Evolutionary conservation across 2,329 filamentous ascomycete genomes (phyloP), one percentile per base, ranked within the genome.

Genomic region (Alternaria panax): DNA sequence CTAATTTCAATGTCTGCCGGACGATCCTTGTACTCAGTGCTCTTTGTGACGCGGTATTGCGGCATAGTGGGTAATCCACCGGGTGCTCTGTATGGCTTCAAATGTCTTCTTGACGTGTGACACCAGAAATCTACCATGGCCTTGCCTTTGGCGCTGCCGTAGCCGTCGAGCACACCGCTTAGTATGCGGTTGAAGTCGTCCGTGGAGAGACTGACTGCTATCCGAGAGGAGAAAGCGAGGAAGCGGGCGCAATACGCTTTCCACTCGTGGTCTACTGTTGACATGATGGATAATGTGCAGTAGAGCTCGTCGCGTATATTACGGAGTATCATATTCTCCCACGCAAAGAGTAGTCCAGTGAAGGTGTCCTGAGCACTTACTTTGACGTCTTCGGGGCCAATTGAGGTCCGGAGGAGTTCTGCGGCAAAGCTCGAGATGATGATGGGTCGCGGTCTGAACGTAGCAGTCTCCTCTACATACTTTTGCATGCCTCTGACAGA

Each of bases 141-240:
- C 57, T 77, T 81, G 58, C 84, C 88, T 32, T 78, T 78, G 9
- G 63, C 55, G 57, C 80, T 83, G 54, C 83, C 84, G 46, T 82
- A 80, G 0, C 77, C 77, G 27, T 83, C 80, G 3, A 85, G 81
- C 8, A 88, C 78, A n/a, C 83, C 85, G 42, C 81, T 78, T 7
- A 90, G 82, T 7, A 87, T 61, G 18, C 70, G 67, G 60, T 87
- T 83, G 78, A 88, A 87, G 6, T 82, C 73, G 3, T 72, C 68
- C 0, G 78, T 66, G 16, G 69, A 68, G 12, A 78, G 64, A 32
- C 53, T 68, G 43, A 77, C 61, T 11, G 22, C 50, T 54, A 74
- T 70, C 16, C 71, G 69, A 2, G 63, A 64, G 9, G 72, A 71
- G 36, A 69, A 62, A 2, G 65, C 62, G 8, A 78, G 65, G 42